Conservation (phyloP, 805 yeast species). For the Yamadazyma laniorum region DNA sequence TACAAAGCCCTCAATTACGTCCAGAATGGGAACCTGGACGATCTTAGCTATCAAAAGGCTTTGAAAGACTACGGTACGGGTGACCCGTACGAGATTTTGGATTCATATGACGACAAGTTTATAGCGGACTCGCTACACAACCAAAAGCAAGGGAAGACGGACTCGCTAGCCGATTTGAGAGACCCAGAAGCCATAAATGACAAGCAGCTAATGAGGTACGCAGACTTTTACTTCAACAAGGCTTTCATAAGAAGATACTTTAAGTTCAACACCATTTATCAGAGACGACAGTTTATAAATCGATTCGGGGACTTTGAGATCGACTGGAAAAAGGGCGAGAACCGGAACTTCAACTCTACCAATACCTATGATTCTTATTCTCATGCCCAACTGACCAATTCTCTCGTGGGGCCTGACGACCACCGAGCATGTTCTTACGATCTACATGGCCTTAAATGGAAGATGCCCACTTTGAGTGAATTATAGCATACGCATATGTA, state of each 20-base stretch:
- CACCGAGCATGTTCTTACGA: constrained; percentile 32
- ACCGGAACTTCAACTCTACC: constrained; percentile 13
- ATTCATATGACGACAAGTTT: constrained; percentile 20
- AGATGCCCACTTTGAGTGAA: constrained; percentile 40
- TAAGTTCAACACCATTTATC: constrained; percentile 42
- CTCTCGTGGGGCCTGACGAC: constrained; percentile 10
- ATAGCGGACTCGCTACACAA: constrained; percentile 14
- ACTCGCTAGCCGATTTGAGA: constrained; percentile 3
- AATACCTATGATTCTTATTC: constrained; percentile 11
- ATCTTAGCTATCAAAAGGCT: constrained; percentile 16
- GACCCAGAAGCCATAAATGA: constrained; percentile 11
- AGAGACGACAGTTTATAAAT: constrained; percentile 41
- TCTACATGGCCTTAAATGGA: constrained; percentile 39
- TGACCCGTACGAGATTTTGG: constrained; percentile 20
- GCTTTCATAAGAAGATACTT: constrained; percentile 30
- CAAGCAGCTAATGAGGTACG: constrained; percentile 26
- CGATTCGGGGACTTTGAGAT: constrained; percentile 39
- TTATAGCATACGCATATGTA: background rate
- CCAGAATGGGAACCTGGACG: constrained; percentile 24
- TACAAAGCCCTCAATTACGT: constrained; percentile 45
- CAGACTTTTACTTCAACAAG: constrained; percentile 33
- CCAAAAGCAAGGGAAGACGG: constrained; percentile 4
- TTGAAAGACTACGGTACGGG: constrained; percentile 25
- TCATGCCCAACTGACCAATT: constrained; percentile 4
- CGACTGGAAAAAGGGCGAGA: constrained; percentile 23